Base-by-base conservation (phyloP, 2,329 filamentous ascomycete genomes). In the Drechslerella dactyloides region DNA sequence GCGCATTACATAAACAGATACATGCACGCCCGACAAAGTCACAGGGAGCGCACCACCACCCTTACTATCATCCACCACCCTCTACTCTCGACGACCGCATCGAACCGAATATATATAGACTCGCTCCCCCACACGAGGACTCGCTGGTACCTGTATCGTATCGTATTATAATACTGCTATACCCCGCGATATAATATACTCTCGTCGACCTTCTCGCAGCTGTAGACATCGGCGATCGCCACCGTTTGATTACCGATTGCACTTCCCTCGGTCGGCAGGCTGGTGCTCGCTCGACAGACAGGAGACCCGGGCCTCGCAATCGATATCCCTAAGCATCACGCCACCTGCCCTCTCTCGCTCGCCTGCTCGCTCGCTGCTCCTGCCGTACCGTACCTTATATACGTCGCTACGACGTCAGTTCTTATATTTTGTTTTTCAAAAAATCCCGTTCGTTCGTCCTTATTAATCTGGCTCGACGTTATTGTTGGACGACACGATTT, bases 261-360 rank as follows among this genome's bases (percentile, higher is more conserved):
- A 72, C 62, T 65, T 72, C 56, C 68, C 53, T 72, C 56, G 55
- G 66, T 72, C 66, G 68, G 68, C 68, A 72, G 68, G 60, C 60
- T 24, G 54, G 46, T 21, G 30, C 50, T 53, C 27, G 23, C 30
- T 64, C 23, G 23, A 21, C 35, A 15, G 21, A n/a, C 30, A 33
- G 27, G 5, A 46, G 23, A 23, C 8, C 60, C n/a, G 30, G 42
- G 7, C 40, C 48, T 19, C 52, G 23, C 37, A 50, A 55, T 64
- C 51, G 51, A 64, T 64, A 64, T 50, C 60, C 51, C 51, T 11
- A 56, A 23, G 13, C 19, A 53, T 54, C 44, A 48, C 44, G 44
- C 44, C 44, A 48, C 44, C 11, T 5, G 44, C 44, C n/a, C 17
- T n/a, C 13, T n/a, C 40, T 37, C 35, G 7, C 51, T n/a, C 48